These are phyloP conservation scores for Blastomyces percursus DNA, from an alignment of 2,329 filamentous ascomycete genomes.

Conservation along the genomic window DNA sequence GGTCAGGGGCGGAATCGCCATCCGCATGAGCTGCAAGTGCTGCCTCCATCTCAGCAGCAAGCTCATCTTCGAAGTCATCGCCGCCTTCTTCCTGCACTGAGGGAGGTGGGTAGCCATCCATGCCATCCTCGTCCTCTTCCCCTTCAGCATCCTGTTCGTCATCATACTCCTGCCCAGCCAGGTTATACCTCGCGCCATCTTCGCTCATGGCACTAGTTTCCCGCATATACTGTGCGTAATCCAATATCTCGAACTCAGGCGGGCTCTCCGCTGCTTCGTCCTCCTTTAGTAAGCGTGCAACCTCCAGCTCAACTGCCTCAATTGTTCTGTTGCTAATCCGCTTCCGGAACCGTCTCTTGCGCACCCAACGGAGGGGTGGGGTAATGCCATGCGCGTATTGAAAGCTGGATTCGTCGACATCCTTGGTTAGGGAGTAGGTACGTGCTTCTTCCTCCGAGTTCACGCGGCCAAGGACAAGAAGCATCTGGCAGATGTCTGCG, in stretches of 20 bases:
- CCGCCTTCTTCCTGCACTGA: conserved; percentile 27
- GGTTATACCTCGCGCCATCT: conserved; percentile 24
- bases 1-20: conserved; percentile 10
- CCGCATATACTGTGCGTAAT: conserved; percentile 40
- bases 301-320: conserved; percentile 70
- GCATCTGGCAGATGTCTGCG: conserved; percentile 80
- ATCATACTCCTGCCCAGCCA: conserved; percentile 40
- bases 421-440: conserved; percentile 56
- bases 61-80: conserved; percentile 31
- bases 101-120: conserved; percentile 26
- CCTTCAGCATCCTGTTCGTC: conserved; percentile 41
- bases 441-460: conserved; percentile 55
- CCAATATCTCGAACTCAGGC: conserved; percentile 55
- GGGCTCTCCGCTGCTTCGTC: conserved; percentile 51
- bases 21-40: conserved; percentile 31
- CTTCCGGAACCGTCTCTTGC: conserved; percentile 73
- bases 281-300: conserved; percentile 59
- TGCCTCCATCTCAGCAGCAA: conserved; percentile 36
- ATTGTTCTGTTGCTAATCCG: conserved; percentile 73
- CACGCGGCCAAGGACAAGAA: conserved; percentile 63
- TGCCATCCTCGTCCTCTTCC: conserved; percentile 31
- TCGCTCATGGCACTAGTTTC: conserved; percentile 34
- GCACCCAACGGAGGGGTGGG: conserved; percentile 75
- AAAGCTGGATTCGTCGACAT: conserved; percentile 54
- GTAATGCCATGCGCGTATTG: conserved; percentile 79